Conservation (phyloP, 2,329 filamentous ascomycete species). For the Fusarium devonianum region DNA sequence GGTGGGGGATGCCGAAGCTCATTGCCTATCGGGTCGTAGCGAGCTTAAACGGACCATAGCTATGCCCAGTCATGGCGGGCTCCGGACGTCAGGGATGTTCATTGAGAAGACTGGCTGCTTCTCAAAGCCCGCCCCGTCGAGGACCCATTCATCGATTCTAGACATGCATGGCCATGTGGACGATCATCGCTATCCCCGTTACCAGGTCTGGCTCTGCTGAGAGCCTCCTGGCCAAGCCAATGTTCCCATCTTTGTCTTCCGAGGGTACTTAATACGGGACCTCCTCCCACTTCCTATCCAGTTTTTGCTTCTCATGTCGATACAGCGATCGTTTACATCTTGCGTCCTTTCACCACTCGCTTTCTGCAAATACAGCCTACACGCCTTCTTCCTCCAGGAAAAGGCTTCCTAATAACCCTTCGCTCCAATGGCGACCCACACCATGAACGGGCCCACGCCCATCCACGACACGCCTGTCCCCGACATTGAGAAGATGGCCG, state of each 20-base stretch:
- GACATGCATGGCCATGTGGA: conserved; percentile 1
- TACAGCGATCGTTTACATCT: conserved; percentile 1
- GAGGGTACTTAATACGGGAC: conserved; percentile 14
- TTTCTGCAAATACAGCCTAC: background rate
- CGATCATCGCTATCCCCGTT: conserved; percentile 17
- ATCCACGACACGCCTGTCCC: conserved; percentile 15
- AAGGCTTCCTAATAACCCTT: background rate
- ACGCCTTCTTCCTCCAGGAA: background rate
- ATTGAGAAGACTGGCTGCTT: background rate
- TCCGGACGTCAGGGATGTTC: background rate
- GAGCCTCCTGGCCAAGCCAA: conserved; percentile 3
- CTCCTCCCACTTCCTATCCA: background rate
- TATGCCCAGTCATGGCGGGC: conserved; percentile 5
- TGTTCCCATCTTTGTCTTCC: conserved; percentile 3
- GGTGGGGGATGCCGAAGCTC: background rate
- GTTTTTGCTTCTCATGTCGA: background rate
- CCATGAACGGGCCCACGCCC: conserved; percentile 14
- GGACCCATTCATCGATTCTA: conserved; percentile 13
- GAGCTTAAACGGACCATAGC: conserved; percentile 9
- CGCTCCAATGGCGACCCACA: conserved; percentile 15
- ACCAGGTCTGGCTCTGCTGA: conserved; percentile 1
- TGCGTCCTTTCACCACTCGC: background rate
- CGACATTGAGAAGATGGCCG: conserved; percentile 19
- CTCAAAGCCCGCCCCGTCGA: no score
- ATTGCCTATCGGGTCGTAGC: conserved; percentile 5